Conservation (phyloP, 1,284 basidiomycete genomes). For the Trichosporon coremiiforme region DNA sequence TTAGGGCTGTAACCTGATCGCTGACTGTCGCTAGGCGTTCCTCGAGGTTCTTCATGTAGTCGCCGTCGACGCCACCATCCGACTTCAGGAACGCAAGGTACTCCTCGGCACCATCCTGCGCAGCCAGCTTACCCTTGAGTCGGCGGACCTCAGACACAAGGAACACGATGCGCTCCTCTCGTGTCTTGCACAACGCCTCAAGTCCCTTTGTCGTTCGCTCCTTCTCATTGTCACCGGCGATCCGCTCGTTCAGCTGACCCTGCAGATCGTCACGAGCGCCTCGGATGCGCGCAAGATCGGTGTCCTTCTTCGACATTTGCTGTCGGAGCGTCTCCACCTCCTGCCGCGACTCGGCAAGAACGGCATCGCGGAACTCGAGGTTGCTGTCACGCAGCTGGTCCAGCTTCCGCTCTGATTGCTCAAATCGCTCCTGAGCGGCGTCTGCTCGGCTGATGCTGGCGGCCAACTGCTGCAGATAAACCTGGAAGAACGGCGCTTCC, state of each 20-base stretch:
- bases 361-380: constrained; percentile 47
- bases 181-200: constrained; percentile 69
- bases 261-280: constrained; percentile 75
- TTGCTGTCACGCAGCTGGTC: constrained; percentile 46
- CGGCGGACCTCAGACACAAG: constrained; percentile 75
- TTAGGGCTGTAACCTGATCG: constrained; percentile 37
- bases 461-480: constrained; percentile 49
- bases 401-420: constrained; percentile 42
- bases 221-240: constrained; percentile 68
- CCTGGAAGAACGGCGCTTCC: constrained; percentile 51
- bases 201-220: constrained; percentile 68
- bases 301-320: constrained; percentile 64
- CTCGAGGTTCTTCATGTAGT: constrained; percentile 67
- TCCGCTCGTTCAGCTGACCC: constrained; percentile 73
- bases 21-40: constrained; percentile 60
- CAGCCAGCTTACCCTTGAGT: constrained; percentile 74
- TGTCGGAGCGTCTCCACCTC: constrained; percentile 47
- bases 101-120: constrained; percentile 69
- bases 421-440: constrained; percentile 39
- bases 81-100: constrained; percentile 70
- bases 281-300: constrained; percentile 75
- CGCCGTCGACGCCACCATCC: constrained; percentile 63
- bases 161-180: constrained; percentile 74
- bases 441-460: constrained; percentile 42
- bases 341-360: constrained; percentile 41